Evolutionary conservation across 495 filamentous ascomycete genomes (phyloP).

Genomic region (Xylaria cubensis): DNA sequence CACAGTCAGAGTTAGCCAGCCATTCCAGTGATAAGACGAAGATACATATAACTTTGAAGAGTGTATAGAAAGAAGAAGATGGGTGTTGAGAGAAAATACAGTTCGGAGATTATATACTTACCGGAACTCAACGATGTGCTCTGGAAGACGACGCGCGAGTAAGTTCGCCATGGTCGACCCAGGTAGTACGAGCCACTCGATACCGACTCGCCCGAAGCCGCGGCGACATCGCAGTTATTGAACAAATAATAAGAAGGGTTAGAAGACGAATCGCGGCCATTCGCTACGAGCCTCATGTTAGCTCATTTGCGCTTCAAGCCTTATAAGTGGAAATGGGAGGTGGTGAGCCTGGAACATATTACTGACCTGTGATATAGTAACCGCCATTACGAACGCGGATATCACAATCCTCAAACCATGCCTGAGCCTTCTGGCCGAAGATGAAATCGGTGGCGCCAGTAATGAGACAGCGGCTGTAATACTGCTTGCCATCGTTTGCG

Average conservation of each 20-base stretch:
- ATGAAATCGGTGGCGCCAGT: conserved; percentile 71
- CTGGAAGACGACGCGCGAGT: conserved; percentile 68
- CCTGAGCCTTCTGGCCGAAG: conserved; percentile 65
- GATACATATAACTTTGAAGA: neutral
- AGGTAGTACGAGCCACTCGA: conserved; percentile 62
- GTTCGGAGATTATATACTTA: neutral
- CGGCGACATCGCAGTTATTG: conserved; percentile 59
- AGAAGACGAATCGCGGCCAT: conserved; percentile 58
- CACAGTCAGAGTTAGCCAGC: neutral
- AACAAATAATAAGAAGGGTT: conserved; percentile 68
- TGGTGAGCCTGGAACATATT: neutral
- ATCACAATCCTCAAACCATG: conserved; percentile 67
- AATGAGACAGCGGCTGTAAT: conserved; percentile 63
- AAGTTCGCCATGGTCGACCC: conserved; percentile 70
- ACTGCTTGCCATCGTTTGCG: conserved; percentile 62
- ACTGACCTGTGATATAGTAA: conserved; percentile 58
- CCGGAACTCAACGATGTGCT: conserved; percentile 53
- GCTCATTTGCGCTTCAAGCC: neutral
- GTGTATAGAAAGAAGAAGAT: neutral
- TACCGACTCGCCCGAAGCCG: conserved; percentile 55
- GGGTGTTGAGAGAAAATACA: neutral
- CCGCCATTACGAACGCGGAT: conserved; percentile 58
- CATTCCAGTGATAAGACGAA: neutral
- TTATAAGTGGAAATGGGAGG: neutral
- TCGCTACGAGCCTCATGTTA: conserved; percentile 46